Percentiles rank a stretch among this genome's conserved stretches.
phyloP scores from a whole-genome alignment of 305 asterid genomes.

The Fraxinus paxiana region DNA sequence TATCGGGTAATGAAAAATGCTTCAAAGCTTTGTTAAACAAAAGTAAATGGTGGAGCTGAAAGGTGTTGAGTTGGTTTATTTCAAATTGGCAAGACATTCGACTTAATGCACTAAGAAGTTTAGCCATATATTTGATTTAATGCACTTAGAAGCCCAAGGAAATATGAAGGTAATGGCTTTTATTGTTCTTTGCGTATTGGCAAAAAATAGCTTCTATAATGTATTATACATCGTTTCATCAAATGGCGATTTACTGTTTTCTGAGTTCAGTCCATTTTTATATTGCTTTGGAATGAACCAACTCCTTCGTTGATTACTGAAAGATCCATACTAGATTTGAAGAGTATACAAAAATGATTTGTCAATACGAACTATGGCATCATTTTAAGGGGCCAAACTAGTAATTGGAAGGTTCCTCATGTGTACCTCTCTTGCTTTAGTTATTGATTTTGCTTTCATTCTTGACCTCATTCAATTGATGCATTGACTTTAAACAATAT shows the following conservation, averaged over 20 bases:
- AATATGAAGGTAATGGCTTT: background rate
- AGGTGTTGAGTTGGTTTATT: background rate
- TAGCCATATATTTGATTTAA: background rate
- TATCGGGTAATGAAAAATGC: background rate
- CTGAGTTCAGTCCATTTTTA: background rate
- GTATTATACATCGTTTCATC: background rate
- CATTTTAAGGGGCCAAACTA: background rate
- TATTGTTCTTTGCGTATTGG: background rate
- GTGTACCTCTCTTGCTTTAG: conserved; percentile 1
- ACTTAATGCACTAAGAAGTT: background rate
- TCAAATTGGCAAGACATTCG: background rate
- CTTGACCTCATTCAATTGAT: background rate
- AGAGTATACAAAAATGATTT: background rate
- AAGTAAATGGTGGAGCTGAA: background rate
- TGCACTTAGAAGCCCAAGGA: background rate
- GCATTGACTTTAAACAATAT: background rate
- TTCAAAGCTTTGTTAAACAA: background rate
- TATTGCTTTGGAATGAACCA: background rate
- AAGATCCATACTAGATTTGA: background rate
- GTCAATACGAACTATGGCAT: background rate
- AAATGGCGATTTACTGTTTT: background rate
- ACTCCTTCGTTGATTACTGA: background rate
- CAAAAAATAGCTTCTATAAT: background rate
- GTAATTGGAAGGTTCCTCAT: background rate
- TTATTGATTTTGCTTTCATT: background rate